Conservation (phyloP, 2,329 filamentous ascomycete genomes). For the Fusarium bulbicola region DNA sequence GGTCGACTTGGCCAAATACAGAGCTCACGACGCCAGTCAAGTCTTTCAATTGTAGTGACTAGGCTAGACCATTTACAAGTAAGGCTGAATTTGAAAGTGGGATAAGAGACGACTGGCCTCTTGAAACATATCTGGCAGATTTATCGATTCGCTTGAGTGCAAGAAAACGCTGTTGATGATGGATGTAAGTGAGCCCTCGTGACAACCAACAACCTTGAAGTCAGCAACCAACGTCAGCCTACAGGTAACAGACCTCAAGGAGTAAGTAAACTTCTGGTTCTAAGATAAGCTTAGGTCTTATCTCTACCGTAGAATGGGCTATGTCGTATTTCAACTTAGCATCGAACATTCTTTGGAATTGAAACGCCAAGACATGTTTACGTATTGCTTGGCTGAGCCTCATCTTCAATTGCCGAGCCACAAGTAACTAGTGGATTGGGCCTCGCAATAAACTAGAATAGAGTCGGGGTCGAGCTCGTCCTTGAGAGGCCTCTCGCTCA, state of each 20-base stretch:
- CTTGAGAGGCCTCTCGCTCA: slow-evolving; percentile 29
- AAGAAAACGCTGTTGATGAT: background rate
- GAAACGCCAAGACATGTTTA: slow-evolving; percentile 10
- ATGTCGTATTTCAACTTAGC: background rate
- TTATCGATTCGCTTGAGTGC: background rate
- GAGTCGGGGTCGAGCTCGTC: background rate
- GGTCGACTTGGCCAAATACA: background rate
- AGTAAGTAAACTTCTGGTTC: background rate
- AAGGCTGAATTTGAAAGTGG: background rate
- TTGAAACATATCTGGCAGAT: background rate
- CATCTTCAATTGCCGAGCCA: slow-evolving; percentile 15
- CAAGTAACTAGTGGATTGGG: slow-evolving; percentile 9
- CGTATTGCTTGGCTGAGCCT: slow-evolving; percentile 15
- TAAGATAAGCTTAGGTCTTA: background rate
- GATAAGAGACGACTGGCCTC: background rate
- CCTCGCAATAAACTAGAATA: slow-evolving; percentile 1
- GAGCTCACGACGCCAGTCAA: background rate
- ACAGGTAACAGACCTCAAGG: background rate
- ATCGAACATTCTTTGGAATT: background rate
- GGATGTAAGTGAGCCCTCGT: background rate
- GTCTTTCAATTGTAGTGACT: background rate
- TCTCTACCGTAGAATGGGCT: background rate
- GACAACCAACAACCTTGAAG: background rate
- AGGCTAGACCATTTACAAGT: background rate
- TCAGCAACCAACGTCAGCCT: background rate